Evolutionary conservation across 2,329 filamentous ascomycete genomes (phyloP), one percentile per base, ranked within the genome.

Genomic region (Colletotrichum scovillei): DNA sequence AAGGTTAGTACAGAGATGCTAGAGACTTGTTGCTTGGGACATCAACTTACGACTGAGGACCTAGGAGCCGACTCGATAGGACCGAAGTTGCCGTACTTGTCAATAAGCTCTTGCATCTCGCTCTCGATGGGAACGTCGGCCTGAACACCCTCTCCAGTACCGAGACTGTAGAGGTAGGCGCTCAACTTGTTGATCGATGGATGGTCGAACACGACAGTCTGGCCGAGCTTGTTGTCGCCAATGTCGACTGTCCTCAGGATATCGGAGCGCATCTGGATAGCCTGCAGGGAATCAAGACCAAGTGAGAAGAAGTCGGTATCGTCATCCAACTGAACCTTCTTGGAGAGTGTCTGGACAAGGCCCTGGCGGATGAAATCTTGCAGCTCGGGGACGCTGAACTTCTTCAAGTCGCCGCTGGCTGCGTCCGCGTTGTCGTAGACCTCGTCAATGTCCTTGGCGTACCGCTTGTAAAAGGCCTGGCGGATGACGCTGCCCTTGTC

Each of bases 171-270:
- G 0, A 91, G 78, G 72, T 87, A 82, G 1, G 77, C 78, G 4
- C 87, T 83, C 22, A 92, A 79, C 35, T 81, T 80, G 14, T 79
- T 76, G 42, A 90, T 80, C 3, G 86, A 89, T 0, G 87, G 87
- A 42, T 87, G 84, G 53, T 92, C 90, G 62, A 90, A 92, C 0
- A 91, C 84, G 0, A 92, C 83, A 63, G 91, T 92, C 60, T 88
- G 86, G 0, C 86, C 84, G 0, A 92, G 78, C 11, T 82, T 79
- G 16, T 84, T 80, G 0, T 85, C 85, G 1, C 84, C 82, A 1
- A 90, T 76, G 30, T 90, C 84, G 2, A 92, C 77, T 0, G 86
- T 82, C 14, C 85, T 85, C 66, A 88, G 80, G 32, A 93, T 86
- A 1, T 83, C 79, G 19, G 84, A 84, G 74, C 90, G 86, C 70